Evolutionary conservation across 331 rosid species (phyloP).

Genomic region (Pyrus hybrid): DNA sequence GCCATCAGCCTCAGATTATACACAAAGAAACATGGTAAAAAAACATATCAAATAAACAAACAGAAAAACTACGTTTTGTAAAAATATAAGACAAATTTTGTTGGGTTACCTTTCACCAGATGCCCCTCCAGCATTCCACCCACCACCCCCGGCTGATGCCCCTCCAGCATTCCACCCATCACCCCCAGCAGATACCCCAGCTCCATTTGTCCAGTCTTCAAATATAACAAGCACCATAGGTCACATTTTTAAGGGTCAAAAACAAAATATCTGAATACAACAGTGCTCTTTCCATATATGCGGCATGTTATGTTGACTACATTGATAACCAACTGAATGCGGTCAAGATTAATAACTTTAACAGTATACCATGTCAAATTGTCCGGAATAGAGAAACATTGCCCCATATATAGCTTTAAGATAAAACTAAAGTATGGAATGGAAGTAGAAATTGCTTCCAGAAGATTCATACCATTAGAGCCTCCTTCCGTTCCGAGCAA

Average conservation of each 20-base stretch:
- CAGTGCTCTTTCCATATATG: background rate
- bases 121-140: conserved; percentile 27
- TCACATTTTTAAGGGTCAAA: background rate
- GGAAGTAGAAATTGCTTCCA: conserved; percentile 1
- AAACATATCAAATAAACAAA: background rate
- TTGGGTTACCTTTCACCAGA: conserved; percentile 52
- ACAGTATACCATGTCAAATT: no score
- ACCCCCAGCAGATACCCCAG: conserved; percentile 53
- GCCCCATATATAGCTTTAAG: no score
- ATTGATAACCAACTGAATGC: no score
- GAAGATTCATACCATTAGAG: conserved; percentile 55
- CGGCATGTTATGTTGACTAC: background rate
- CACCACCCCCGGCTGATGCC: conserved; percentile 17
- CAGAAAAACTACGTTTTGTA: background rate
- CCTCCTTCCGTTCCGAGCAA: conserved; percentile 57
- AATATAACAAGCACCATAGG: conserved; percentile 12
- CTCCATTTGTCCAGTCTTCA: conserved; percentile 70
- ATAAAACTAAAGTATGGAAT: background rate
- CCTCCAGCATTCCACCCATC: conserved; percentile 72
- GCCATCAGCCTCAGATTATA: background rate
- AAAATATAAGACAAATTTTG: background rate
- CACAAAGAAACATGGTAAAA: background rate
- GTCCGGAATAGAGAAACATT: no score
- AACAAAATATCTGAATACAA: background rate
- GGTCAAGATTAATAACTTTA: no score